Conservation (phyloP, 108 stramenopile species). For the Skeletonema grethae region DNA sequence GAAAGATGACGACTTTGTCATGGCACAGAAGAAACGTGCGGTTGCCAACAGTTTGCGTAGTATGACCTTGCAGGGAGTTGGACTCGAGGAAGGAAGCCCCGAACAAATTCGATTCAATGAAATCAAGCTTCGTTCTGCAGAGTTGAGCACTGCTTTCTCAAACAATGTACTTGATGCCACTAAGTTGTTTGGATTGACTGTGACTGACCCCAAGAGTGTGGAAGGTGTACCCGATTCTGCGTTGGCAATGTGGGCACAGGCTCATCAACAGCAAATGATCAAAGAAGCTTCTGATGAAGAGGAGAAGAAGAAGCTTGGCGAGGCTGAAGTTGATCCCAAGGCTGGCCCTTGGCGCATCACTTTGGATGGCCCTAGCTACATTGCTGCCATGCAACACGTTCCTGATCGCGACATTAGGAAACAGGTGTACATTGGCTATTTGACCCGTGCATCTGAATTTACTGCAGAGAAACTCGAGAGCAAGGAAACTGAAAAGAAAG, state of each 20-base stretch:
- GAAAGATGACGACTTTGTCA: constrained; percentile 44
- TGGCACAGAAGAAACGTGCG: constrained; percentile 77
- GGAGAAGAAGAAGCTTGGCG: constrained; percentile 44
- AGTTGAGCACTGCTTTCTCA: constrained; percentile 86
- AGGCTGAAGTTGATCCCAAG: constrained; percentile 75
- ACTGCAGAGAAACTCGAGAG: constrained; percentile 17
- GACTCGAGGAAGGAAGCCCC: constrained; percentile 84
- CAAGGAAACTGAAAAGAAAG: constrained; percentile 44
- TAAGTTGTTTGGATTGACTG: constrained; percentile 83
- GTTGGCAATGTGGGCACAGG: constrained; percentile 89
- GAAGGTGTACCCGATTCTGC: constrained; percentile 92
- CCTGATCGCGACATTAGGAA: constrained; percentile 86
- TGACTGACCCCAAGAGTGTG: constrained; percentile 74
- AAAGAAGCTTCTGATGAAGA: constrained; percentile 47
- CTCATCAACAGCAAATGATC: constrained; percentile 53
- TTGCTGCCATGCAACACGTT: constrained; percentile 93
- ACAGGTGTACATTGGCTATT: constrained; percentile 89
- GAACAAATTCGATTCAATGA: constrained; percentile 91
- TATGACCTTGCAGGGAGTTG: constrained; percentile 94
- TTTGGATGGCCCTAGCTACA: constrained; percentile 92
- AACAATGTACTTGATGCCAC: constrained; percentile 98
- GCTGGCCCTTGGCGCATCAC: constrained; percentile 94
- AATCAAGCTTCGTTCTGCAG: constrained; percentile 87
- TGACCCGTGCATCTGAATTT: constrained; percentile 84
- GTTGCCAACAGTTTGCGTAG: constrained; percentile 71